Percentiles rank a stretch among this genome's conserved stretches.
These are phyloP conservation scores for Wallacemonas sp. DNA, from an alignment of 208 protist genomes.

Conservation along the genomic window DNA sequence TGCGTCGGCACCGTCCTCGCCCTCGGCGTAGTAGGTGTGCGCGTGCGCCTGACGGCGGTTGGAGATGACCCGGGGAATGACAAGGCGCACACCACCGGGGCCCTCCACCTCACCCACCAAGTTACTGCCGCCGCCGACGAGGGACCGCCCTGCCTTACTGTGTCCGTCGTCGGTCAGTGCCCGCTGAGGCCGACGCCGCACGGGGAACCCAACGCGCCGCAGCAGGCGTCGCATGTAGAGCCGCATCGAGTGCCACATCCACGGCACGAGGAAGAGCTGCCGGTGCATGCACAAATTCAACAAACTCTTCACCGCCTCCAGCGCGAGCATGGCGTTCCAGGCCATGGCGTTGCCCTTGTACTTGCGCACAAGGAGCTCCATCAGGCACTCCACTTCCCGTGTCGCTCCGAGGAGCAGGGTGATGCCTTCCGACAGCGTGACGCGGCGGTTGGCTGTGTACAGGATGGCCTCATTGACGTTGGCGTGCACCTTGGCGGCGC, in stretches of 20 bases:
- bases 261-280: slow-evolving; percentile 69
- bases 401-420: slow-evolving; percentile 27
- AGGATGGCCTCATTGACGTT: slow-evolving; percentile 57
- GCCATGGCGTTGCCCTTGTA: slow-evolving; percentile 41
- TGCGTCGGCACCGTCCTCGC: background rate
- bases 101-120: slow-evolving; percentile 18
- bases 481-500: slow-evolving; percentile 53
- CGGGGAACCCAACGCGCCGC: slow-evolving; percentile 11
- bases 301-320: slow-evolving; percentile 65
- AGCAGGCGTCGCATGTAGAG: slow-evolving; percentile 27
- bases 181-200: slow-evolving; percentile 8
- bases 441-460: background rate
- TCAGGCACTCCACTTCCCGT: slow-evolving; percentile 57
- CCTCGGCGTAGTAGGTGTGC: slow-evolving; percentile 13
- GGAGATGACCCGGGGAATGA: slow-evolving; percentile 74
- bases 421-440: slow-evolving; percentile 34
- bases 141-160: background rate
- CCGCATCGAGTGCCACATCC: slow-evolving; percentile 53
- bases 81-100: slow-evolving; percentile 40
- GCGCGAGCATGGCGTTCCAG: slow-evolving; percentile 59
- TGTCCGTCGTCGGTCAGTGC: background rate
- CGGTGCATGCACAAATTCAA: slow-evolving; percentile 57
- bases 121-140: background rate
- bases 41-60: slow-evolving; percentile 24
- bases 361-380: slow-evolving; percentile 57